phyloP scores from a whole-genome alignment of 805 yeast genomes.

The Cyberlindnera americana region DNA sequence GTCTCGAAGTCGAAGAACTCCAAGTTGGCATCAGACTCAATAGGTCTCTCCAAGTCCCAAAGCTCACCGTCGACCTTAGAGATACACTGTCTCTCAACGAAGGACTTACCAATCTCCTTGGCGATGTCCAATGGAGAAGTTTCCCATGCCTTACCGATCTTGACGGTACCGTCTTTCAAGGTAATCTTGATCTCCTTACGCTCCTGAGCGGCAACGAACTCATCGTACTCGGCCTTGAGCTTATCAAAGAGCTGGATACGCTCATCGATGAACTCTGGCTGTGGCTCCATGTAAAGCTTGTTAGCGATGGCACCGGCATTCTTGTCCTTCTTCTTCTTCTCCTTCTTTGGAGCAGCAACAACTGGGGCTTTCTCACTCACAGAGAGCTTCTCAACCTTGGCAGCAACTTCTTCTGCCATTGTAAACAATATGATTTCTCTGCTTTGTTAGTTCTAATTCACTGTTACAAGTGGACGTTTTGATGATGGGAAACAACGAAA shows the following conservation, averaged over 20 bases:
- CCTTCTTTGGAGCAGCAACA: slow-evolving; percentile 24
- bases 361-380: slow-evolving; percentile 29
- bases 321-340: slow-evolving; percentile 43
- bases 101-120: slow-evolving; percentile 75
- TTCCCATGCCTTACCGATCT: slow-evolving; percentile 82
- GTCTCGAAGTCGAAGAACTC: slow-evolving; percentile 89
- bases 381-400: slow-evolving; percentile 44
- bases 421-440: background rate
- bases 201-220: slow-evolving; percentile 56
- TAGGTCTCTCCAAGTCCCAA: slow-evolving; percentile 95
- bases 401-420: slow-evolving; percentile 42
- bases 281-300: slow-evolving; percentile 58
- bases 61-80: slow-evolving; percentile 85
- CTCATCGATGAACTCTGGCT: slow-evolving; percentile 78
- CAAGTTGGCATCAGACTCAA: slow-evolving; percentile 65
- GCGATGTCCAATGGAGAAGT: slow-evolving; percentile 90
- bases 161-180: slow-evolving; percentile 78
- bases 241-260: slow-evolving; percentile 78
- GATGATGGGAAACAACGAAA: slow-evolving; percentile 2
- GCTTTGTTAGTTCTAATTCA: background rate
- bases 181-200: slow-evolving; percentile 72
- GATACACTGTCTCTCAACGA: slow-evolving; percentile 85
- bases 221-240: slow-evolving; percentile 75
- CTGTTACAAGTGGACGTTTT: too few relatives aligned
- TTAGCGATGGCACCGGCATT: slow-evolving; percentile 32